Evolutionary conservation across 768 basidiomycete genomes (phyloP).

Genomic region (Mycena indigotica): DNA sequence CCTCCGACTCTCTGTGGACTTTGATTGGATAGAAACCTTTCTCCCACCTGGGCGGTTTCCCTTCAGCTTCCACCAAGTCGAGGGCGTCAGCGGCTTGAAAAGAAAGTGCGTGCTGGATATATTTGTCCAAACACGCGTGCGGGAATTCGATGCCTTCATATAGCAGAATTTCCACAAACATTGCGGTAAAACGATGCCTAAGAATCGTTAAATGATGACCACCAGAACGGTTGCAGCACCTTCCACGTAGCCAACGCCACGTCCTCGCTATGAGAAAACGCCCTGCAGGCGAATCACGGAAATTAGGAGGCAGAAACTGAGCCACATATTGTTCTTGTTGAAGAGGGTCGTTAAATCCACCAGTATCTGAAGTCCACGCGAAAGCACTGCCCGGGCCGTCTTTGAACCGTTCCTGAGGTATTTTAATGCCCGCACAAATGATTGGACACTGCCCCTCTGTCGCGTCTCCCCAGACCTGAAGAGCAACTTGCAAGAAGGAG

Average conservation of each 20-base stretch:
- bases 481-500: not conserved
- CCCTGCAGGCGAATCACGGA: not conserved
- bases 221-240: not conserved
- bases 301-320: conserved; percentile 3
- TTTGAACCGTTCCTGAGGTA: not conserved
- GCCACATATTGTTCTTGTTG: conserved; percentile 3
- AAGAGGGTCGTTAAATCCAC: conserved; percentile 1
- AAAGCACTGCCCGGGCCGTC: not conserved
- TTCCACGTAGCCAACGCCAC: conserved; percentile 18
- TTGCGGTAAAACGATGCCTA: conserved; percentile 7
- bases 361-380: conserved; percentile 10
- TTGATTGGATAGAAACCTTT: not conserved
- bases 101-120: not conserved
- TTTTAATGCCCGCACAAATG: not conserved
- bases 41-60: not conserved
- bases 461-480: not conserved
- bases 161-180: not conserved
- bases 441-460: not conserved
- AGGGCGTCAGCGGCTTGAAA: not conserved
- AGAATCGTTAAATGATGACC: not conserved
- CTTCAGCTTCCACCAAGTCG: not conserved
- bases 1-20: not conserved
- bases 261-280: conserved; percentile 6
- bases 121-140: not conserved
- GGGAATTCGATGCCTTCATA: not conserved